Base-by-base conservation (phyloP, 2,329 filamentous ascomycete genomes). In the Leptographium procerum region DNA sequence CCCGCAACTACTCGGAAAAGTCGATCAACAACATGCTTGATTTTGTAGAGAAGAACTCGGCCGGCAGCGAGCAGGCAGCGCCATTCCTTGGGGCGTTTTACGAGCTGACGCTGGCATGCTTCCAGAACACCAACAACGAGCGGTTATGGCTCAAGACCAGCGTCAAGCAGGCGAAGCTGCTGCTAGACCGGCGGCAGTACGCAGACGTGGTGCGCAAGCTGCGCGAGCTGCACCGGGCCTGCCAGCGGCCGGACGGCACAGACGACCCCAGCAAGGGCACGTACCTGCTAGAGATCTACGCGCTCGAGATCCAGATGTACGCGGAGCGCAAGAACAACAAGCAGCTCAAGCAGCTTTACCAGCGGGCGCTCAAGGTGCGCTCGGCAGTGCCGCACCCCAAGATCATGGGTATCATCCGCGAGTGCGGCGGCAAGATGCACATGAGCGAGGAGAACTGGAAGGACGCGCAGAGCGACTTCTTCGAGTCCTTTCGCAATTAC, bases 371-470 rank as follows among this genome's bases (percentile, higher is more conserved):
- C 55, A 88, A 88, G 64, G 92, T 99, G 57, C 87, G 90, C 62
- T 97, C 94, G n/a, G 94, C 94, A 0, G 94, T 99, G 14, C 92
- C 94, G 45, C 94, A 99, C 73, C 94, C 94, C 60, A 95, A 96
- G 75, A 96, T 99, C 70, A 96, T 97, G 90, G 94, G 94, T 56
- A 92, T 99, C 70, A 99, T 99, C 69, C 87, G 92, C 57, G 94
- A 99, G 75, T 99, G 94, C 70, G 94, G 94, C 67, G 94, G 94
- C 66, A 99, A 99, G 78, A 99, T 99, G 94, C 91, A 97, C 76
- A 97, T 99, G 94, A 94, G 89, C 71, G 94, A 99, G 78, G 94
- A 97, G 75, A 97, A 97, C 71, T 99, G 94, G 94, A 90, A 94
- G 70, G 89, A 91, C 68, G 94, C 94, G 1, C 91, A 97, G 73